phyloP scores from a whole-genome alignment of 768 basidiomycete species.

The Cyathus striatus region DNA sequence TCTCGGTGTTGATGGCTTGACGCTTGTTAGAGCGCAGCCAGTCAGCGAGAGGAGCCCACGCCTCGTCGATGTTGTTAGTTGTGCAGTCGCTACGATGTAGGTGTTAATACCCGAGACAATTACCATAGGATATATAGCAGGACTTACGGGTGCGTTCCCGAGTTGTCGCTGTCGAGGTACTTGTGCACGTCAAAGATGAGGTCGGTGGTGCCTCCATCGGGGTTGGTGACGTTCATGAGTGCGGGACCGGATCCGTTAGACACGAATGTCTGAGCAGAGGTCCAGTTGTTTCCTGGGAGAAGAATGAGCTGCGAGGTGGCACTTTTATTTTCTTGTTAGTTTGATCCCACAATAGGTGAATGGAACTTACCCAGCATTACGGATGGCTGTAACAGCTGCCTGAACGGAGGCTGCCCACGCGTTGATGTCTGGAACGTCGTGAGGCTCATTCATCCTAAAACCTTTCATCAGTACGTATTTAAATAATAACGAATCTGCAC shows the following conservation, averaged over 20 bases:
- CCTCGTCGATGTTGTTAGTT: slow-evolving; percentile 46
- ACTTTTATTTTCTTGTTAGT: slow-evolving; percentile 13
- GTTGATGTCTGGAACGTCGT: slow-evolving; percentile 45
- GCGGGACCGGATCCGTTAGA: slow-evolving; percentile 47
- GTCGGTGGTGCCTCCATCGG: slow-evolving; percentile 36
- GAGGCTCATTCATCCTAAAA: slow-evolving; percentile 58
- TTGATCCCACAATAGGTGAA: neutral
- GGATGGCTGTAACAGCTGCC: slow-evolving; percentile 59
- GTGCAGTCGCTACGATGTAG: slow-evolving; percentile 31
- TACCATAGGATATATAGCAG: neutral
- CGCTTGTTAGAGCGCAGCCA: slow-evolving; percentile 47
- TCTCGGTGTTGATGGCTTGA: slow-evolving; percentile 57
- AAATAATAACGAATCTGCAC: too few species aligned
- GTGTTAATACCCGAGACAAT: neutral
- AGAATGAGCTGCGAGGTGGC: slow-evolving; percentile 53
- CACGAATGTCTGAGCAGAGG: slow-evolving; percentile 46
- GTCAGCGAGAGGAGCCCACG: slow-evolving; percentile 39
- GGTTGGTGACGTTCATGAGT: slow-evolving; percentile 37
- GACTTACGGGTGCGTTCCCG: slow-evolving; percentile 18
- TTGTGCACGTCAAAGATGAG: slow-evolving; percentile 62
- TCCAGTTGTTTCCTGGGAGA: slow-evolving; percentile 55
- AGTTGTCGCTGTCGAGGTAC: slow-evolving; percentile 54
- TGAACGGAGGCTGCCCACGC: slow-evolving; percentile 50
- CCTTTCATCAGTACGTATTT: too few species aligned
- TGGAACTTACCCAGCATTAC: slow-evolving; percentile 37